Evolutionary conservation across 441 rosid genomes (phyloP), one percentile per base, ranked within the genome.

Genomic region (Pelargonium australe): DNA sequence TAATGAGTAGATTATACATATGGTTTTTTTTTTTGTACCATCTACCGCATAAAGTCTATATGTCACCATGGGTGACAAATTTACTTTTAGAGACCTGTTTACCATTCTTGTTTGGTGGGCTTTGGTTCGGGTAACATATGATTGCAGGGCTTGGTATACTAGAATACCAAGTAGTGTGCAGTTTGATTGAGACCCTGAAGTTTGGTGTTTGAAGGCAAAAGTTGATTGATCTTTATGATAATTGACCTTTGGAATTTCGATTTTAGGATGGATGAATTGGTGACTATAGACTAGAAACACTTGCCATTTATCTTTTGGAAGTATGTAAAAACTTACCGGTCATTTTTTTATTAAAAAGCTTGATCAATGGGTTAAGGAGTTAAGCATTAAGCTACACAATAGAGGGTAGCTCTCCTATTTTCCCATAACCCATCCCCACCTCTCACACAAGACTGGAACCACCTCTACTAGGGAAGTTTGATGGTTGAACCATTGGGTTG

Each of bases 141-240:
- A 19, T 9, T 11, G 31, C 10, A 58, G 31, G 10, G 37, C 37
- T 31, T 31, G 13, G 31, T 58, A 58, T 58, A 17, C 0, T 58
- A 3, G 31, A 11, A 58, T 58, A 58, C 31, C 63, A 58, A 7
- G 63, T 10, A 19, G 31, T 11, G 20, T 28, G 12, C 13, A 10
- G 37, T 31, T 31, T 3, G 37, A 31, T 31, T 3, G 37, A 31
- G 37, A 31, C 37, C 37, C 37, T 31, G 37, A 31, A 58, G 23
- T 19, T 58, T 58, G 63, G 63, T 58, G 12, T 58, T 58, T 19
- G 63, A 58, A 58, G 31, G 63, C 13, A 58, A 58, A 58, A 58
- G 28, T 12, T 28, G 12, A 58, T 58, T 20, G 3, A 58, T 58
- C 16, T 58, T 19, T 8, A 58, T 31, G 28, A 19, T 12, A 58